Evolutionary conservation across 2,329 filamentous ascomycete species (phyloP).

Genomic region (Chrysoporthe austroafricana): DNA sequence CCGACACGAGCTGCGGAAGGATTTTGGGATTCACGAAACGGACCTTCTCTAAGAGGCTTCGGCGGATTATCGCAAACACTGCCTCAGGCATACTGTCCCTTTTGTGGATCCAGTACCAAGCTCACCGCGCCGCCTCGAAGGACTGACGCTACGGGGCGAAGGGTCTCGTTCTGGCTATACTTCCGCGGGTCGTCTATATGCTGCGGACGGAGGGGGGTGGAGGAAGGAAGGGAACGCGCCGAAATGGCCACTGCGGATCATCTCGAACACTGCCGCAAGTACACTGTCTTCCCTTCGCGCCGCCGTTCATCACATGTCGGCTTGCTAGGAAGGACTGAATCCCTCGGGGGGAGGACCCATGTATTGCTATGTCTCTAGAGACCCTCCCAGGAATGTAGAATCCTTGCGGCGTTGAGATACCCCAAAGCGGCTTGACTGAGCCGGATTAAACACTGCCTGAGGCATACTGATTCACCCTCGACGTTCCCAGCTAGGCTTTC

Average conservation of each 20-base stretch:
- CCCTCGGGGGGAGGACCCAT: not conserved
- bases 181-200: not conserved
- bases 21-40: not conserved
- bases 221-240: not conserved
- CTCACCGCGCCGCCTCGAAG: not conserved
- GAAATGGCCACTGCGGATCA: not conserved
- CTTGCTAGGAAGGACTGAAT: not conserved
- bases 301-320: not conserved
- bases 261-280: not conserved
- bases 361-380: not conserved
- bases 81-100: not conserved
- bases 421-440: not conserved
- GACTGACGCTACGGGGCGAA: not conserved
- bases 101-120: not conserved
- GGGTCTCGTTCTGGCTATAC: not conserved
- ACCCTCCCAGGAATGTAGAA: not conserved
- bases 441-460: not conserved
- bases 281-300: not conserved
- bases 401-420: not conserved
- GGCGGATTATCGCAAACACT: not conserved
- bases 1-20: not conserved
- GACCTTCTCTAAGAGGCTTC: no score
- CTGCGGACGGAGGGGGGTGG: not conserved
- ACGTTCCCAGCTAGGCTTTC: not conserved
- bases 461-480: not conserved